Percentiles rank a stretch among this genome's conserved stretches.
Evolutionary conservation across 495 filamentous ascomycete genomes (phyloP).

Genomic region (Corynascus novoguineensis): DNA sequence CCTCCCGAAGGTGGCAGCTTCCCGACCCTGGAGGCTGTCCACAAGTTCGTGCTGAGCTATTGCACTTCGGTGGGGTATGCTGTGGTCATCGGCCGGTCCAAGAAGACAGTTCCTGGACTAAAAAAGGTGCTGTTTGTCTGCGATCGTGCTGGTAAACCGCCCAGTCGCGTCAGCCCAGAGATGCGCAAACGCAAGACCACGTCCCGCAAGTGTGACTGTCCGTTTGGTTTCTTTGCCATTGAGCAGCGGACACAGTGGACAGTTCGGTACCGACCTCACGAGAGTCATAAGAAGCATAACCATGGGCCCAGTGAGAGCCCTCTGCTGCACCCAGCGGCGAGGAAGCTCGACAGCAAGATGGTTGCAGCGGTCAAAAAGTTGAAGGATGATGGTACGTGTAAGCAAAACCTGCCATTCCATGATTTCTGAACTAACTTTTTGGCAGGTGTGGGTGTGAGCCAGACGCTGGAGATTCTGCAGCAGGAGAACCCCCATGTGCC

Average conservation of each 20-base stretch:
- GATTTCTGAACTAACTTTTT: slow-evolving; percentile 18
- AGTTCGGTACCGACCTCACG: slow-evolving; percentile 49
- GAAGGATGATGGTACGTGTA: slow-evolving; percentile 48
- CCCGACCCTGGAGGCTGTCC: slow-evolving; percentile 49
- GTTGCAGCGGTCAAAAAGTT: slow-evolving; percentile 51
- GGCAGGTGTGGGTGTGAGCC: slow-evolving; percentile 48
- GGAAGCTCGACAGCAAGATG: slow-evolving; percentile 54
- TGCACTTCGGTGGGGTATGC: slow-evolving; percentile 54
- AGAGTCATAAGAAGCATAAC: slow-evolving; percentile 47
- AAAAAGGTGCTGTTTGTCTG: slow-evolving; percentile 57
- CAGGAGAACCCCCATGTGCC: slow-evolving; percentile 50
- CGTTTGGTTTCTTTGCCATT: slow-evolving; percentile 54
- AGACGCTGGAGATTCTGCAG: slow-evolving; percentile 52
- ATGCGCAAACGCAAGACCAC: slow-evolving; percentile 52
- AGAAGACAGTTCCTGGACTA: slow-evolving; percentile 51
- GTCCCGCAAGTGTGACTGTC: slow-evolving; percentile 53
- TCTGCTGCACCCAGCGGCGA: slow-evolving; percentile 49
- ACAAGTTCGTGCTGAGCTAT: slow-evolving; percentile 47
- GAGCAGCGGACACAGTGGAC: slow-evolving; percentile 54
- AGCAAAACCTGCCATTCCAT: neutral
- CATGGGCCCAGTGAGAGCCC: slow-evolving; percentile 53
- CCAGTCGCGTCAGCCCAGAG: slow-evolving; percentile 47
- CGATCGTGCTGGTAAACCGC: slow-evolving; percentile 52
- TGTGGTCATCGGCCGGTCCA: slow-evolving; percentile 53
- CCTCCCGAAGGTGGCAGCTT: slow-evolving; percentile 52